A percentile compares a stretch with the other conserved stretches of the same genome.
These are phyloP conservation scores for Colletotrichum cereale DNA, from an alignment of 2,329 filamentous ascomycete species.

Conservation along the genomic window DNA sequence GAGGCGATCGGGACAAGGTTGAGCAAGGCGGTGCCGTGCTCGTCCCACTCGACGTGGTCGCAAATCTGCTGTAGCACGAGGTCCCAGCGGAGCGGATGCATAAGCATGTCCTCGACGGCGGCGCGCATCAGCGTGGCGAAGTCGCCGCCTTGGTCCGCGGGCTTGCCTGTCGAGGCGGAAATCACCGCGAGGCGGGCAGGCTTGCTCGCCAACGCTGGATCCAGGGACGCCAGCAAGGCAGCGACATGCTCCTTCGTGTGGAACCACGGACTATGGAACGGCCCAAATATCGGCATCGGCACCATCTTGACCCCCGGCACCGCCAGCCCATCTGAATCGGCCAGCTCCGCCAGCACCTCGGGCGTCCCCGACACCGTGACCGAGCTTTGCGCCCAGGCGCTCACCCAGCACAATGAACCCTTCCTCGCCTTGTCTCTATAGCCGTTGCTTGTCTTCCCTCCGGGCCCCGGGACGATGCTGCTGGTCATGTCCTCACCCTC, in stretches of 20 bases:
- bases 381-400: slow-evolving; percentile 14
- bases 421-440: neutral
- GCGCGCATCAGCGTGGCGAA: slow-evolving; percentile 12
- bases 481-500: neutral
- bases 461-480: too few relatives aligned
- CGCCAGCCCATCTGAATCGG: slow-evolving; percentile 2
- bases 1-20: slow-evolving; percentile 16
- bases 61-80: slow-evolving; percentile 11
- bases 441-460: neutral
- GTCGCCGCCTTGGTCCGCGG: neutral
- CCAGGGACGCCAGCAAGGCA: neutral
- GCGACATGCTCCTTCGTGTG: neutral
- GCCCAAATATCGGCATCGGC: slow-evolving; percentile 23
- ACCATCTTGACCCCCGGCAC: slow-evolving; percentile 6
- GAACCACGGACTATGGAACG: slow-evolving; percentile 20
- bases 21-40: slow-evolving; percentile 3
- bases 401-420: slow-evolving; percentile 11
- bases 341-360: slow-evolving; percentile 17
- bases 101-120: slow-evolving; percentile 16
- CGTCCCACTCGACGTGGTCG: slow-evolving; percentile 3
- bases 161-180: neutral
- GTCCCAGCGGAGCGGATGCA: slow-evolving; percentile 19
- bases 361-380: slow-evolving; percentile 17
- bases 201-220: neutral
- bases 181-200: neutral